Evolutionary conservation across 1,284 basidiomycete species (phyloP).

Genomic region (Cutaneotrichosporon spelunceum): DNA sequence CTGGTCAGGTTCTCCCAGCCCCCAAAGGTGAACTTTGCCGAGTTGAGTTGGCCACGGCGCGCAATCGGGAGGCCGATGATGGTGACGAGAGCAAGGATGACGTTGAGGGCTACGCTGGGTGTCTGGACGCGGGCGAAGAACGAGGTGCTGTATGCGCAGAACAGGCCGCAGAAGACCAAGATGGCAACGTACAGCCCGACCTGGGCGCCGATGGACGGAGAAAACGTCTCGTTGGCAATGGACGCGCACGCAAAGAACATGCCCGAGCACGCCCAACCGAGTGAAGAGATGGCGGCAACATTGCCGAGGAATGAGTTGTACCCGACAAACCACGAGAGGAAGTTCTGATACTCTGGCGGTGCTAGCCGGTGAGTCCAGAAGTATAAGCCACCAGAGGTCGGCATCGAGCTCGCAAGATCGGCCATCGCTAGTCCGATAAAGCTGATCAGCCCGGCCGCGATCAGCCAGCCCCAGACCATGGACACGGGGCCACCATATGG

Average conservation of each 20-base stretch:
- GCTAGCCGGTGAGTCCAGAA: slow-evolving; percentile 52
- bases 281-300: slow-evolving; percentile 66
- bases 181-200: slow-evolving; percentile 48
- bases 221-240: slow-evolving; percentile 38
- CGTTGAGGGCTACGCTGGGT: slow-evolving; percentile 65
- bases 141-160: slow-evolving; percentile 61
- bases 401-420: slow-evolving; percentile 36
- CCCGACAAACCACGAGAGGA: slow-evolving; percentile 50
- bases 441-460: slow-evolving; percentile 46
- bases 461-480: slow-evolving; percentile 67
- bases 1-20: slow-evolving; percentile 56
- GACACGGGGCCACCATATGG: slow-evolving; percentile 61
- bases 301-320: slow-evolving; percentile 58
- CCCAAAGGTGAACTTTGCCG: slow-evolving; percentile 58
- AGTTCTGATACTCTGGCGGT: slow-evolving; percentile 38
- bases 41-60: slow-evolving; percentile 65
- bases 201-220: slow-evolving; percentile 36
- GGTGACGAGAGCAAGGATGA: slow-evolving; percentile 66
- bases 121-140: slow-evolving; percentile 69
- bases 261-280: slow-evolving; percentile 62
- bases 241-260: slow-evolving; percentile 46
- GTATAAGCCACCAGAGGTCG: slow-evolving; percentile 48
- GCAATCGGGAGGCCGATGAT: slow-evolving; percentile 72
- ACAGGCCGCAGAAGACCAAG: slow-evolving; percentile 41
- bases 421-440: slow-evolving; percentile 64